A percentile compares a stretch with the other conserved stretches of the same genome.
Conservation (phyloP, 164 flowering plant genomes). For the Tinospora cordifolia region DNA sequence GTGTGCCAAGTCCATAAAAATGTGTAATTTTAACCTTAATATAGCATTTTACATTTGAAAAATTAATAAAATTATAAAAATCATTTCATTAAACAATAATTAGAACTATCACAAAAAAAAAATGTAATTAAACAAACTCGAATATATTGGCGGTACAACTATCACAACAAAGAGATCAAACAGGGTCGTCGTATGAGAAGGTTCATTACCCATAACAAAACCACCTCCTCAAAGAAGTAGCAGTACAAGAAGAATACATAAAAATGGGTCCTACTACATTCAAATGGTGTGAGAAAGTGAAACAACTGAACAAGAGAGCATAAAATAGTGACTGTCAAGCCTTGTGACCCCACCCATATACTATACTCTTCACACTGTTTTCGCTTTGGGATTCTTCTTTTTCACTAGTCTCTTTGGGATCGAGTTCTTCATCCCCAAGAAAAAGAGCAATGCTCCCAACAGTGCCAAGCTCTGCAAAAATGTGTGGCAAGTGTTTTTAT, state of each 20-base stretch:
- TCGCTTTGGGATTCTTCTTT: conserved; percentile 44
- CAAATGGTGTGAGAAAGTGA: not conserved
- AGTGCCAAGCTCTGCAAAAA: conserved; percentile 52
- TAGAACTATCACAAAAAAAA: too few species aligned
- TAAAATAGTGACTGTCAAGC: not conserved
- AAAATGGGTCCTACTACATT: not conserved
- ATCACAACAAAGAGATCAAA: not conserved
- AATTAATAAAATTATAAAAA: too few species aligned
- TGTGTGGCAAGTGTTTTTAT: not conserved
- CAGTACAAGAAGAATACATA: not conserved
- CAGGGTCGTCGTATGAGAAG: not conserved
- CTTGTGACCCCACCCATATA: conserved; percentile 4
- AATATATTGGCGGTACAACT: not conserved
- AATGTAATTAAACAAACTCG: not conserved
- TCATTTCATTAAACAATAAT: too few species aligned
- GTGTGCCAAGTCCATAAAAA: too few species aligned
- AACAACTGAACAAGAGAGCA: not conserved
- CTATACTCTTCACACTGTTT: conserved; percentile 32
- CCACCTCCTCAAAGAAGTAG: conserved; percentile 6
- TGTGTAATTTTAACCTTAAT: too few species aligned
- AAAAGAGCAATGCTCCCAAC: conserved; percentile 55
- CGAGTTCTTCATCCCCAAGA: conserved; percentile 62
- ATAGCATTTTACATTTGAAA: too few species aligned
- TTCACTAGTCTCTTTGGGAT: conserved; percentile 40
- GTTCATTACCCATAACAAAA: not conserved